Evolutionary conservation across 805 yeast species (phyloP), one percentile per base, ranked within the genome.

Genomic region (Lipomyces yamadae): DNA sequence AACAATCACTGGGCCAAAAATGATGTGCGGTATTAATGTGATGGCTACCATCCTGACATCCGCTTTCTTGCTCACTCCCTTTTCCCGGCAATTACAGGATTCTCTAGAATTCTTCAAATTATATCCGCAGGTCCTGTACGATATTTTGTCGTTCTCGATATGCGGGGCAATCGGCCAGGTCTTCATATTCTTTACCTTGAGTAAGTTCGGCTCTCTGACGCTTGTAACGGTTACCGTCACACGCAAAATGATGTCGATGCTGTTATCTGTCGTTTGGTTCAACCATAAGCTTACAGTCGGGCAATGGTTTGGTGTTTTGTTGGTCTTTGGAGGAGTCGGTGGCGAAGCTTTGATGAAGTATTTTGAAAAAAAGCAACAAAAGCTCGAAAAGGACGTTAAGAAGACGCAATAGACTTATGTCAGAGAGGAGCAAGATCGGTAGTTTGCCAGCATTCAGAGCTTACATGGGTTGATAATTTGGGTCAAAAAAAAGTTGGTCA

Each of bases 191-290:
- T 78, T 87, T 62, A 92, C 97, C 1, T 79, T 95, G 57, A 95
- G 91, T 72, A 83, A 85, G 65, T 95, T 91, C 75, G 97, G 94
- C 59, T 91, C 97, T 1, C 80, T 95, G 67, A 85, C 90, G 0
- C 81, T 95, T 63, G 92, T 94, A 35, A 94, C 97, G 53, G 94
- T 96, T 18, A 95, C 98, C 0, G 98, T 95, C 8, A 94, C 99
- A 0, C 84, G 99, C 73, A 95, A 95, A 75, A 94, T 95, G 97
- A 81, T 92, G 59, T 92, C 98, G 52, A 94, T 95, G 98, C 83
- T 92, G 42, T 78, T 94, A 62, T 90, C 97, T 74, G 97, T 95
- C 60, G 76, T 91, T 2, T 79, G 94, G 70, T 94, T 92, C 78
- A 94, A 95, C n/a, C 98, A 95, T 76, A 75, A 77, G 4, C 83